phyloP scores from a whole-genome alignment of 805 yeast species.

The Cyberlindnera nakhonratchasimensis region DNA sequence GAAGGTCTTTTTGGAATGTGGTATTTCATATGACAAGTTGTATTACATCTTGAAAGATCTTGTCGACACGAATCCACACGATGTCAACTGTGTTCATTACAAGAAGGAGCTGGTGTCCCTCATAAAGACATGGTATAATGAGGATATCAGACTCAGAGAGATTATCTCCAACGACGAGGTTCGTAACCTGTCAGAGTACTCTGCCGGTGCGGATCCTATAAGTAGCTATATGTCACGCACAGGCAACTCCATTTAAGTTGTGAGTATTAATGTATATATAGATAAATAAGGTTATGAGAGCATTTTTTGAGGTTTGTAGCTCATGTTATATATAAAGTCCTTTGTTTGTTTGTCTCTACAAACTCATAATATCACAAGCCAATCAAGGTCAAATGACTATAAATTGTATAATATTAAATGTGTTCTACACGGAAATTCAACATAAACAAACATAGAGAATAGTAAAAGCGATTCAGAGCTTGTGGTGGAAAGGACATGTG shows the following conservation, averaged over 20 bases:
- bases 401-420: background rate
- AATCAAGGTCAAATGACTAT: too few species aligned
- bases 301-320: too few species aligned
- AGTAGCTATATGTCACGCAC: conserved; percentile 37
- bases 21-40: conserved; percentile 59
- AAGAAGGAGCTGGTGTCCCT: conserved; percentile 60
- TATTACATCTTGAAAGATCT: conserved; percentile 62
- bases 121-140: conserved; percentile 62
- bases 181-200: conserved; percentile 41
- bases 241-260: conserved; percentile 16
- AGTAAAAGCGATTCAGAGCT: background rate
- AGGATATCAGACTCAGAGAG: conserved; percentile 61
- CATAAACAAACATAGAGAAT: background rate
- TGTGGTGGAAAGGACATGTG: conserved; percentile 24
- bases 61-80: conserved; percentile 57
- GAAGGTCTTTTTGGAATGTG: conserved; percentile 60
- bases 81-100: conserved; percentile 45
- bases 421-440: too few species aligned
- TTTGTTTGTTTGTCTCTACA: too few species aligned
- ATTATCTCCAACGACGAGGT: conserved; percentile 29
- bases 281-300: too few species aligned
- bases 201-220: conserved; percentile 56
- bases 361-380: background rate
- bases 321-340: too few species aligned
- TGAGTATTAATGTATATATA: background rate